phyloP scores from a whole-genome alignment of 169 alveolate genomes.

The Plasmodium gallinaceum region DNA sequence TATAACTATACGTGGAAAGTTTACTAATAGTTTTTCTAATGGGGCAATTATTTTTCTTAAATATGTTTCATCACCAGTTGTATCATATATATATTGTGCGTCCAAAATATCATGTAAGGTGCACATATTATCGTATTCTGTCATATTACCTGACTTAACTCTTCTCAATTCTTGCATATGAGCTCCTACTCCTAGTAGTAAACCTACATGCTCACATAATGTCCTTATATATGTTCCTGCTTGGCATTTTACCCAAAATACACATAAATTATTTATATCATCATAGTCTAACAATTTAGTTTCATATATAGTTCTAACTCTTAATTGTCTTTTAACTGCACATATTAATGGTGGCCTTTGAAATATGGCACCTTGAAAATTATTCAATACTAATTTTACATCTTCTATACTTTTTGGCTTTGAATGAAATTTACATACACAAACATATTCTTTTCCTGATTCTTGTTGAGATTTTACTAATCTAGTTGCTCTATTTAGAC shows the following conservation, averaged over 20 bases:
- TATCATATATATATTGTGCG: constrained; percentile 95
- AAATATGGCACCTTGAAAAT: constrained; percentile 97
- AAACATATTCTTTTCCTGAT: constrained; percentile 99
- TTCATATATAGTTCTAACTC: constrained; percentile 98
- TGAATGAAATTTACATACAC: constrained; percentile 96
- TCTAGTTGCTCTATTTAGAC: constrained; percentile 99
- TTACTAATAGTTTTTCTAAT: constrained; percentile 95
- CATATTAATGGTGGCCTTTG: constrained; percentile 99
- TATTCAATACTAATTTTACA: constrained; percentile 92
- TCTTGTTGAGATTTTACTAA: constrained; percentile 99
- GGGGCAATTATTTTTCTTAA: constrained; percentile 98
- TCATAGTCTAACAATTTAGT: constrained; percentile 97
- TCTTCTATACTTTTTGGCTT: constrained; percentile 81
- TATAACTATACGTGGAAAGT: constrained; percentile 97
- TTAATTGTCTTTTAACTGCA: constrained; percentile 99
- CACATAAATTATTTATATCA: constrained; percentile 95
- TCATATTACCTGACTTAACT: constrained; percentile 97
- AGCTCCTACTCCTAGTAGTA: constrained; percentile 98
- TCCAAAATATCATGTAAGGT: constrained; percentile 99
- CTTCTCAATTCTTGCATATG: constrained; percentile 99
- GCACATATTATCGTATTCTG: constrained; percentile 97
- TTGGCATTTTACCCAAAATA: constrained; percentile 99
- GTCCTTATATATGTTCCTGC: constrained; percentile 99
- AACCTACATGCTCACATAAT: constrained; percentile 99
- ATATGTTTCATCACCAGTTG: constrained; percentile 96